Evolutionary conservation across 768 basidiomycete genomes (phyloP), one percentile per base, ranked within the genome.

Genomic region (Solioccasus polychromus): DNA sequence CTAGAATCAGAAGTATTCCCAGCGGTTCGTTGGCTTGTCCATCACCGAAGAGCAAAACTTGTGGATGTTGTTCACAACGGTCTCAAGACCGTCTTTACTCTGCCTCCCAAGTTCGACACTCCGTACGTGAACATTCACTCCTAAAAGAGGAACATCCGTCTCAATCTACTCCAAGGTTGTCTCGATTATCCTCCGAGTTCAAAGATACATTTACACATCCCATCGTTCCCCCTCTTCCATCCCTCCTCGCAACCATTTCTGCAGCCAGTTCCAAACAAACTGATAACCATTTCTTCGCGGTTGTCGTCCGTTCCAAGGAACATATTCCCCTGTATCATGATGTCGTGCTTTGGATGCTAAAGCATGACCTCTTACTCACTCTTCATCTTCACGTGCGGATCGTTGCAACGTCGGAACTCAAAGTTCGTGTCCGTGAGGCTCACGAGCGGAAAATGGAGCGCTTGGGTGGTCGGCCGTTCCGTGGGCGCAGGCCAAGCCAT

Each of bases 301-400:
- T 88, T 9, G 80, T 96, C 35, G 85, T 89, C 14, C 74, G 79
- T 37, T 67, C 75, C 18, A 83, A 85, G 57, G 83, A 85, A 30
- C 70, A 76, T 10, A 78, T 92, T 23, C 73, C 78, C 5, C 63
- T 82, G 40, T 95, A 88, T 64, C 78, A 85, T 52, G 82, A 91
- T 22, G 88, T 94, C 24, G 80, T 98, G 10, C 68, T 87, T 29
- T 97, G 94, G 95, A 80, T 98, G 74, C 74, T 97, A 29, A 88
- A 88, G 60, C 81, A 83, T 31, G 92, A 92, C 59, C 74, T 98
- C 52, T 71, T 97, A 15, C 77, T 89, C 42, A 87, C 89, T 15
- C 74, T 92, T 22, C 93, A 94, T 59, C 80, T 93, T 12, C 83
- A 87, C 29, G 82, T 95, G 43, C 83, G 93, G 24, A 74, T 98